phyloP scores from a whole-genome alignment of 2,329 filamentous ascomycete genomes.

The Xylariaceae sp. region DNA sequence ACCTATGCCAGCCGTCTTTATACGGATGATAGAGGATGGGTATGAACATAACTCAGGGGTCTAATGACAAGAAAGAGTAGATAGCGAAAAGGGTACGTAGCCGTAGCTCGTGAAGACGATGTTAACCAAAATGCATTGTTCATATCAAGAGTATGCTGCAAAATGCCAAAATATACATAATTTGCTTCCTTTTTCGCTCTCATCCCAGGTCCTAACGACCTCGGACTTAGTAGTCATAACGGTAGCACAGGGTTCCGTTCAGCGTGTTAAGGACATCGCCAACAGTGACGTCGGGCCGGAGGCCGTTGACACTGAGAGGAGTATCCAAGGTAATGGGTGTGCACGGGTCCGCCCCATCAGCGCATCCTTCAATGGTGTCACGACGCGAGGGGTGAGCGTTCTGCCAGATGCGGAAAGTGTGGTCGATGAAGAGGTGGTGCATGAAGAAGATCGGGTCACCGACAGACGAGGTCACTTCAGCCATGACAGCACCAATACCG shows the following conservation, averaged over 20 bases:
- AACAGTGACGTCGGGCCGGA: conserved; percentile 27
- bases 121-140: not conserved
- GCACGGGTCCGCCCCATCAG: conserved; percentile 26
- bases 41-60: too few relatives aligned
- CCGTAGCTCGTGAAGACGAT: conserved; percentile 4
- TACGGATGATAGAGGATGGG: too few relatives aligned
- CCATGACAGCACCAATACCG: conserved; percentile 35
- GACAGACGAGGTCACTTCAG: conserved; percentile 32
- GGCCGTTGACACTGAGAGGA: conserved; percentile 27
- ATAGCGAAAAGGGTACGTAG: not conserved
- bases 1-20: too few relatives aligned
- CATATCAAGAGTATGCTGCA: not conserved
- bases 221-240: conserved; percentile 28
- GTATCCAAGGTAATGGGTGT: conserved; percentile 27
- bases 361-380: conserved; percentile 30
- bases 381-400: conserved; percentile 28
- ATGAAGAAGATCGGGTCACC: conserved; percentile 35
- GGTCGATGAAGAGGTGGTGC: conserved; percentile 35
- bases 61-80: not conserved
- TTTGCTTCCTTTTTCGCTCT: not conserved
- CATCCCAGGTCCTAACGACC: not conserved
- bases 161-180: conserved; percentile 7
- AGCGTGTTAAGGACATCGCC: conserved; percentile 28
- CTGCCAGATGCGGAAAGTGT: conserved; percentile 33
- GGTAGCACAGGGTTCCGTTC: conserved; percentile 30